Evolutionary conservation across 768 basidiomycete species (phyloP).

Genomic region (Podaxis sp.): DNA sequence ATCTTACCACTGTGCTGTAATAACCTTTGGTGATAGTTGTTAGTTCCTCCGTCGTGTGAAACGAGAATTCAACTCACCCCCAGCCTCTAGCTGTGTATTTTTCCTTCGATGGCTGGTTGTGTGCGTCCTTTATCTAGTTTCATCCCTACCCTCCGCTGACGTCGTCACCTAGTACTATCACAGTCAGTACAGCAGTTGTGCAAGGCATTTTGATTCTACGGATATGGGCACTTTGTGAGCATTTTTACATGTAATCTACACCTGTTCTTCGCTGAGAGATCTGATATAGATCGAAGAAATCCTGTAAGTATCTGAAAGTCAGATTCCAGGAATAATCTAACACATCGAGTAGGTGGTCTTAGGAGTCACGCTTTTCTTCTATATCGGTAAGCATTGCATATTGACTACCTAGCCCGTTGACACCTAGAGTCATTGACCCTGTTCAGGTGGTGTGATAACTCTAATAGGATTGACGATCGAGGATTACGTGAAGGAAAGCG

Average conservation of each 20-base stretch:
- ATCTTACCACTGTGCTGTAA: not conserved
- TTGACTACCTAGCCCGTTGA: not conserved
- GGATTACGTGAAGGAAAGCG: conserved; percentile 28
- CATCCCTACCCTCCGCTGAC: not conserved
- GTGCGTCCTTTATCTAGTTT: conserved; percentile 13
- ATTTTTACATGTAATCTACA: not conserved
- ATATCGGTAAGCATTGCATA: conserved; percentile 21
- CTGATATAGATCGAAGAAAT: conserved; percentile 20
- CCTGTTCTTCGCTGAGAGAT: not conserved
- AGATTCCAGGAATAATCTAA: not conserved
- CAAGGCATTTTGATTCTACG: conserved; percentile 28
- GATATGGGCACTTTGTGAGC: conserved; percentile 29
- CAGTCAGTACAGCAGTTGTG: conserved; percentile 21
- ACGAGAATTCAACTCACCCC: not conserved
- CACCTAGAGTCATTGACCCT: not conserved
- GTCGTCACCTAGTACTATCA: conserved; percentile 16
- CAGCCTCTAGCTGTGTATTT: conserved; percentile 25
- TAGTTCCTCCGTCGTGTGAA: not conserved
- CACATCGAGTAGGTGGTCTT: conserved; percentile 15
- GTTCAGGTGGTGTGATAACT: conserved; percentile 24
- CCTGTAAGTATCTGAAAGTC: conserved; percentile 10
- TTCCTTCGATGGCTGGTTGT: conserved; percentile 29
- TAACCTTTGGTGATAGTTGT: conserved; percentile 3
- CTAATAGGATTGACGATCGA: conserved; percentile 25
- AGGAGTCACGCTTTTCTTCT: conserved; percentile 24